phyloP scores from a whole-genome alignment of 2,329 filamentous ascomycete genomes.

The Fusarium brevicatenulatum region DNA sequence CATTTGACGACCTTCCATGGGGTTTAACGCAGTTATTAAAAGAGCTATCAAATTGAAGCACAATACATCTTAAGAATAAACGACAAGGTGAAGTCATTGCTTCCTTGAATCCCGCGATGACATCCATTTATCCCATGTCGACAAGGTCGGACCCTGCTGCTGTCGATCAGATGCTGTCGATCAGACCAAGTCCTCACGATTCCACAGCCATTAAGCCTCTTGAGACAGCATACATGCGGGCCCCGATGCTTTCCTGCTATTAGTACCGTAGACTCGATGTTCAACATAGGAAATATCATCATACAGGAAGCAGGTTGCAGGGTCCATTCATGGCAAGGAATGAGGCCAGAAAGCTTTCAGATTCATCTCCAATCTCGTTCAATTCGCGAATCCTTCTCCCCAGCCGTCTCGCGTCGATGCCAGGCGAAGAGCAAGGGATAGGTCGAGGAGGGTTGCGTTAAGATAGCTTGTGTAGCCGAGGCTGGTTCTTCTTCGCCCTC shows the following conservation, averaged over 20 bases:
- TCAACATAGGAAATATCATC: neutral
- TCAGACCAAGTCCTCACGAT: neutral
- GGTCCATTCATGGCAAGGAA: neutral
- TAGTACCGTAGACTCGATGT: neutral
- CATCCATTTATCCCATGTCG: neutral
- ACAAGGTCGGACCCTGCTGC: neutral
- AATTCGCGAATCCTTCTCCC: neutral
- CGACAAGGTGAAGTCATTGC: neutral
- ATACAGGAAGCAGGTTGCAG: neutral
- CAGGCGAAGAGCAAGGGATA: neutral
- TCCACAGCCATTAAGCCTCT: neutral
- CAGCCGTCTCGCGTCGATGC: neutral
- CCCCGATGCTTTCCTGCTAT: neutral
- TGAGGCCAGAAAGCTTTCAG: neutral
- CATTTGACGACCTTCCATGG: neutral
- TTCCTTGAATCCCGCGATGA: neutral
- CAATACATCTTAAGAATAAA: neutral
- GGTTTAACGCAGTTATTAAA: neutral
- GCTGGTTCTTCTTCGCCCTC: neutral
- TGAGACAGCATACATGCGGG: neutral
- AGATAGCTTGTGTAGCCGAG: neutral
- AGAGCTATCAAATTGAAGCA: neutral
- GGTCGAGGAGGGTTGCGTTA: neutral
- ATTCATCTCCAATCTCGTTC: neutral
- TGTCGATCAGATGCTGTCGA: neutral